phyloP scores from a whole-genome alignment of 106 monocot genomes.

The Allium sativum region DNA sequence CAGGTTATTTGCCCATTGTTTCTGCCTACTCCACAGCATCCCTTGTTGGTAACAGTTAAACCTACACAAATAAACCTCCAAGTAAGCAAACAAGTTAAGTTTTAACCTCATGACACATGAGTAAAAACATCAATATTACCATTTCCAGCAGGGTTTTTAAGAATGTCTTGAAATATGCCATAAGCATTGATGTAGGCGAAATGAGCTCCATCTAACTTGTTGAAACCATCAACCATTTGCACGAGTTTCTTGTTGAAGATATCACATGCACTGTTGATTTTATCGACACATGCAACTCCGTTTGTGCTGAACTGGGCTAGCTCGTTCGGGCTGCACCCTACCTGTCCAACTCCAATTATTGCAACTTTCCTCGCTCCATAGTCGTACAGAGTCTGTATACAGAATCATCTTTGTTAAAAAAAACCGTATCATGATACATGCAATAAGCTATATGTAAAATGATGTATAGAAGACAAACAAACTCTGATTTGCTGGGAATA shows the following conservation, averaged over 20 bases:
- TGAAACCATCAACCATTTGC: slow-evolving; percentile 45
- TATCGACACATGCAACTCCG: slow-evolving; percentile 50
- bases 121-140: slow-evolving; percentile 17
- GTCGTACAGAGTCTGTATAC: slow-evolving; percentile 23
- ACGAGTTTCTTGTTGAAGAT: slow-evolving; percentile 43
- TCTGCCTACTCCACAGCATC: slow-evolving; percentile 97
- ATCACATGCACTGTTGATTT: slow-evolving; percentile 46
- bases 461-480: background rate
- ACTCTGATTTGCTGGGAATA: slow-evolving; percentile 50
- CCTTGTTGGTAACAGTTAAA: slow-evolving; percentile 48
- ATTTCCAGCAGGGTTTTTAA: slow-evolving; percentile 27
- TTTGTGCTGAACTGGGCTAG: slow-evolving; percentile 56
- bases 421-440: background rate
- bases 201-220: slow-evolving; percentile 51
- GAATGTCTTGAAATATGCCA: slow-evolving; percentile 49
- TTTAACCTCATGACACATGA: too few relatives aligned
- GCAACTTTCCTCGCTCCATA: slow-evolving; percentile 63
- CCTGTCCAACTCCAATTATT: slow-evolving; percentile 60
- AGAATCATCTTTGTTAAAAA: background rate
- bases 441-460: background rate
- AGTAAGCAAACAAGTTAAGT: background rate
- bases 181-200: slow-evolving; percentile 85
- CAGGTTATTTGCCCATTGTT: slow-evolving; percentile 91
- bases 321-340: slow-evolving; percentile 87
- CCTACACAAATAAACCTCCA: slow-evolving; percentile 20